phyloP scores from a whole-genome alignment of 805 yeast species.

The Lipomyces orientalis region DNA sequence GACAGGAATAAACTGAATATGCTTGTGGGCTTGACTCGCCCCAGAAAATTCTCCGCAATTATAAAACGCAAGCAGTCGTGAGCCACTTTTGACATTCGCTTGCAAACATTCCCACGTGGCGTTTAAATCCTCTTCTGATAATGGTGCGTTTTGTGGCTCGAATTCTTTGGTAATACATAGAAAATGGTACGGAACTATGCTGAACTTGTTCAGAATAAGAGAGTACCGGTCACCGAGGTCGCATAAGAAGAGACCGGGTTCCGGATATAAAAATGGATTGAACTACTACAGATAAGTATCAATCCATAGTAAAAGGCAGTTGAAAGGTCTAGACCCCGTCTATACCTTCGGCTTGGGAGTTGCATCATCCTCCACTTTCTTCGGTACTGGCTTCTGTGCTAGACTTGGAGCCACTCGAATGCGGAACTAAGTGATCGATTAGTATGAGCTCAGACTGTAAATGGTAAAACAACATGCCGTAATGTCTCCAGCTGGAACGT shows the following conservation, averaged over 20 bases:
- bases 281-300: constrained; percentile 11
- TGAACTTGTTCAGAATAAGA: constrained; percentile 83
- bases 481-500: constrained; percentile 45
- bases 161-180: constrained; percentile 78
- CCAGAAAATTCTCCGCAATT: constrained; percentile 90
- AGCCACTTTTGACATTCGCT: constrained; percentile 39
- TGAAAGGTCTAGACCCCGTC: neutral
- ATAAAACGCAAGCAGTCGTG: constrained; percentile 78
- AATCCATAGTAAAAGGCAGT: constrained; percentile 17
- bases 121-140: constrained; percentile 71
- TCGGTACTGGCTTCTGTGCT: constrained; percentile 44
- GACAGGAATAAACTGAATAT: constrained; percentile 79
- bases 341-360: constrained; percentile 8
- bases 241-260: constrained; percentile 67
- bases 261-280: constrained; percentile 82
- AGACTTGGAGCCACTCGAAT: constrained; percentile 49
- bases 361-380: constrained; percentile 20
- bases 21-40: constrained; percentile 94
- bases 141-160: constrained; percentile 71
- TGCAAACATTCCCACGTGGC: constrained; percentile 62
- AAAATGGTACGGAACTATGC: constrained; percentile 79
- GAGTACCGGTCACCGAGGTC: constrained; percentile 59
- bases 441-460: constrained; percentile 14
- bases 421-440: constrained; percentile 39
- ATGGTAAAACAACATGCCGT: constrained; percentile 17